Percentiles rank a stretch among this genome's conserved stretches.
These are phyloP conservation scores for Solanum lycopersicoides DNA, from an alignment of 257 asterid genomes.

Conservation along the genomic window DNA sequence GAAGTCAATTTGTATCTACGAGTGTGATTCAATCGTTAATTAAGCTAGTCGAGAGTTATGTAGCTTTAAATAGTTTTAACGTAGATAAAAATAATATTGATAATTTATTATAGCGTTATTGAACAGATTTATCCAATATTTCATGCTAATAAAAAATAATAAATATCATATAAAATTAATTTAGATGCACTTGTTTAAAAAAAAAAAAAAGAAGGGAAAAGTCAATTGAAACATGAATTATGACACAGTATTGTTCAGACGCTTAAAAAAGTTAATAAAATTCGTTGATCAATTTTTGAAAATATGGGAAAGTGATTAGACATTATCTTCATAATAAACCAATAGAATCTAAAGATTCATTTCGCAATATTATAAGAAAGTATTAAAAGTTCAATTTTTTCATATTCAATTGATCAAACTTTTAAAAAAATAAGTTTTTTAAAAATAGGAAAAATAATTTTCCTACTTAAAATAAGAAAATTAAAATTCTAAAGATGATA, in stretches of 20 bases:
- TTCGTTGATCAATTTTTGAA: neutral
- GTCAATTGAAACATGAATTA: neutral
- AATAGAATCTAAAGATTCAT: neutral
- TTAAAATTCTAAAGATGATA: too few relatives aligned
- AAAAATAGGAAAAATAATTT: too few relatives aligned
- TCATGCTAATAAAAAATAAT: neutral
- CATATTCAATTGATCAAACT: neutral
- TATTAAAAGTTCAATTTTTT: neutral
- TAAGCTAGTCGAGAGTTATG: neutral
- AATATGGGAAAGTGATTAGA: neutral
- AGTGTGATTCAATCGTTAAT: neutral
- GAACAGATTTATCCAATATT: fast-evolving
- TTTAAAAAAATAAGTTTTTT: too few relatives aligned
- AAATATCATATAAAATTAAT: neutral
- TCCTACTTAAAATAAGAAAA: too few relatives aligned
- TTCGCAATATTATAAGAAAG: too few relatives aligned
- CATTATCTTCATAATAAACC: neutral
- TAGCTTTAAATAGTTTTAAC: neutral
- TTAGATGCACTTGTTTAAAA: neutral
- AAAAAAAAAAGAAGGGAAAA: neutral
- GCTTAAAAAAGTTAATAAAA: neutral
- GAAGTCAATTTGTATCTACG: neutral
- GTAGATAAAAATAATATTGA: neutral
- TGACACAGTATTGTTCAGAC: neutral
- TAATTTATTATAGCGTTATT: neutral